These are phyloP conservation scores for Guyanaporus albipodus DNA, from an alignment of 768 basidiomycete species.

Conservation along the genomic window DNA sequence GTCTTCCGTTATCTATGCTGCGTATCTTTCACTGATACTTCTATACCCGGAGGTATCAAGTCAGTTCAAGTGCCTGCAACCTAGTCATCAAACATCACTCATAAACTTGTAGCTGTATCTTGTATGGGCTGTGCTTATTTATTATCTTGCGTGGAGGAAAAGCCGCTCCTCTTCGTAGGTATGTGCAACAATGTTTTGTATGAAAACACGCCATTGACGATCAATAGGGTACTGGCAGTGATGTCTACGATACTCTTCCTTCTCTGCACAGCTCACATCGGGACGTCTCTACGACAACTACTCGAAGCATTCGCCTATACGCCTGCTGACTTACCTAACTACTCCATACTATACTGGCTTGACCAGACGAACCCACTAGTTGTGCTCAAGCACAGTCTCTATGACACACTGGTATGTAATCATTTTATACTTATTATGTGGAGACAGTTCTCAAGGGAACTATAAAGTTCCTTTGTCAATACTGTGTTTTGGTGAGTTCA, in stretches of 20 bases:
- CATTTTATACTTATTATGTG: background rate
- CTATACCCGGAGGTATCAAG: background rate
- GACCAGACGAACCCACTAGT: background rate
- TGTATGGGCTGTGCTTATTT: background rate
- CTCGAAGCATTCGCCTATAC: constrained; percentile 1
- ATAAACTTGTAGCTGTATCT: background rate
- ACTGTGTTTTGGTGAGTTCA: background rate
- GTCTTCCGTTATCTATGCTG: background rate
- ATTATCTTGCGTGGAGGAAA: background rate
- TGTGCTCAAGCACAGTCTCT: background rate
- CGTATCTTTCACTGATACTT: background rate
- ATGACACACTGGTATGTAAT: background rate
- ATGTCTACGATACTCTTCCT: background rate
- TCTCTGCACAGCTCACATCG: background rate
- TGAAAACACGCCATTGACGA: background rate
- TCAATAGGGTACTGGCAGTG: background rate
- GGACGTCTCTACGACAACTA: background rate
- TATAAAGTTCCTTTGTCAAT: background rate
- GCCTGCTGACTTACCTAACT: background rate
- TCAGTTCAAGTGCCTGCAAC: background rate
- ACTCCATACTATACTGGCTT: constrained; percentile 4
- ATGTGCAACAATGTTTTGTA: background rate
- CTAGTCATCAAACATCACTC: background rate
- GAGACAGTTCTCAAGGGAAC: background rate
- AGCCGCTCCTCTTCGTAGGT: background rate